Conservation (phyloP, 306 rosid species). For the Cucumis sativus region Cucumber_9930_V3 NC_026657.2:6158501-6159000, state of each 20-base stretch:
- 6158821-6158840: neutral
- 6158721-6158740: neutral
- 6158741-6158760: neutral
- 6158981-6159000: neutral
- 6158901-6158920: neutral
- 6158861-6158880: neutral
- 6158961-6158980: neutral
- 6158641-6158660: slow-evolving; percentile 87
- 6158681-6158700: slow-evolving; percentile 35
- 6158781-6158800: neutral
- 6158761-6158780: neutral
- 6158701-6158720: slow-evolving; percentile 75
- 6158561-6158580: slow-evolving; percentile 84
- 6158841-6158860: neutral
- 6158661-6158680: slow-evolving; percentile 59
- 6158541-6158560: slow-evolving; percentile 63
- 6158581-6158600: slow-evolving; percentile 92
- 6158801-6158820: neutral
- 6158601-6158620: slow-evolving; percentile 82
- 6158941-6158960: neutral
- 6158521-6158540: slow-evolving; percentile 69
- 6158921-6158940: neutral
- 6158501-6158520: slow-evolving; percentile 68
- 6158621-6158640: slow-evolving; percentile 93
- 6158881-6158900: neutral